Base-by-base conservation (phyloP, 257 asterid genomes). In the Marsdenia floribunda region DNA sequence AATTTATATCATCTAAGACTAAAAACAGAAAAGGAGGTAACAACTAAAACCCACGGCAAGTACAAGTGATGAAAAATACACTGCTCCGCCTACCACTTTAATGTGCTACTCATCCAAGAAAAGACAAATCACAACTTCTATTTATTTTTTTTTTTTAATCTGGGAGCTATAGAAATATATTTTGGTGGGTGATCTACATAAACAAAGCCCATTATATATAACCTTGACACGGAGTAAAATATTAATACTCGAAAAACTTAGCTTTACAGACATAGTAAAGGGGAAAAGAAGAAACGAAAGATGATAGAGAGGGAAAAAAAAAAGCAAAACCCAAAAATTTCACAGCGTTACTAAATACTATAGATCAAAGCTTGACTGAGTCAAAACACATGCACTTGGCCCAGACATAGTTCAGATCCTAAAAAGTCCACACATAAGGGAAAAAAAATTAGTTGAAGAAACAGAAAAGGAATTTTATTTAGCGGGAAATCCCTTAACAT, bases 401-500 rank as follows among this genome's bases (percentile, higher is more conserved):
- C 26, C 74, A 40, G 59, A 74, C 74, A 40, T 50, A 74, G 59
- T 75, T 67, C 85, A 85, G 89, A 89, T 88, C 90, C 81, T 81
- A 78, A 72, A 71, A 82, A 76, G 75, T 73, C 50, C 53, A 71
- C 24, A 68, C 54, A 75, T 68, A 75, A 50, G 65, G 71, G 76
- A 50, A 69, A 79, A 53, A 79, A 18, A 75, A 80, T 26, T 33
- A 82, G 69, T 65, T 40, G 37, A 16, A 44, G 33, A 52, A 74
- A 65, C 37, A 46, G 49, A 58, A 59, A n/a, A 50, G 38, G 19
- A 76, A 70, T 54, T 64, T 22, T 77, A 73, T 83, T 88, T 68
- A 88, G 89, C 96, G 90, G 91, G 88, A 88, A 91, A 83, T 75
- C 85, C 85, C 81, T 78, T 75, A 71, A 61, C 78, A 66, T 79